phyloP scores from a whole-genome alignment of 2,329 filamentous ascomycete genomes.

The Ambrosiella beaveri region DNA sequence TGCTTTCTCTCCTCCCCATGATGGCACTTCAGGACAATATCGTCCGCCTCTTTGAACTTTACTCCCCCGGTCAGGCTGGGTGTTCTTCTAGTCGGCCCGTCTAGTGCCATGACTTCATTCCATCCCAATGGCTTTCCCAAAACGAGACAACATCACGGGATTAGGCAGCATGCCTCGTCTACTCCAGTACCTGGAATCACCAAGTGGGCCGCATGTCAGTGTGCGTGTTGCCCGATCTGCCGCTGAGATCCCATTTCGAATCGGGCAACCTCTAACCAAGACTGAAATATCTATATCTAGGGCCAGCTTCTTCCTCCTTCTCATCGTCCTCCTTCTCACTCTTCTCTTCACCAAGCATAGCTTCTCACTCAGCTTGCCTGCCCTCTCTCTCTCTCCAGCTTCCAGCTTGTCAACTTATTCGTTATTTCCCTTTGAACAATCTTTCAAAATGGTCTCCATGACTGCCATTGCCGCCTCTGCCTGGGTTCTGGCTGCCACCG shows the following conservation, averaged over 20 bases:
- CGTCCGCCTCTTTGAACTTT: not conserved
- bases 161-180: not conserved
- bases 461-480: slow-evolving; percentile 8
- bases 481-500: slow-evolving; percentile 11
- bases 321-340: slow-evolving; percentile 1
- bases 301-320: slow-evolving; percentile 6
- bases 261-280: slow-evolving; percentile 1
- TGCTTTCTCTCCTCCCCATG: not conserved
- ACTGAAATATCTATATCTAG: slow-evolving; percentile 12
- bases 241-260: not conserved
- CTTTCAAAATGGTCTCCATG: slow-evolving; percentile 12
- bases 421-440: not conserved
- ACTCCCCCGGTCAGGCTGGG: slow-evolving; percentile 6
- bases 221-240: not conserved
- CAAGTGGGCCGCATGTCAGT: not conserved
- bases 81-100: slow-evolving; percentile 11
- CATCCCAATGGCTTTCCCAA: not conserved
- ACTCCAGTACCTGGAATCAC: not conserved
- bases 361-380: slow-evolving; percentile 10
- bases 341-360: slow-evolving; percentile 11
- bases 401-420: slow-evolving; percentile 2
- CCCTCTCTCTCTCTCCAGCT: not conserved
- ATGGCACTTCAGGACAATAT: not conserved
- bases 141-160: not conserved
- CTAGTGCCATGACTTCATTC: slow-evolving; percentile 8